A percentile compares a stretch with the other conserved stretches of the same genome.
Evolutionary conservation across 352 stramenopile species (phyloP).

Genomic region (Pythium graminicola): DNA sequence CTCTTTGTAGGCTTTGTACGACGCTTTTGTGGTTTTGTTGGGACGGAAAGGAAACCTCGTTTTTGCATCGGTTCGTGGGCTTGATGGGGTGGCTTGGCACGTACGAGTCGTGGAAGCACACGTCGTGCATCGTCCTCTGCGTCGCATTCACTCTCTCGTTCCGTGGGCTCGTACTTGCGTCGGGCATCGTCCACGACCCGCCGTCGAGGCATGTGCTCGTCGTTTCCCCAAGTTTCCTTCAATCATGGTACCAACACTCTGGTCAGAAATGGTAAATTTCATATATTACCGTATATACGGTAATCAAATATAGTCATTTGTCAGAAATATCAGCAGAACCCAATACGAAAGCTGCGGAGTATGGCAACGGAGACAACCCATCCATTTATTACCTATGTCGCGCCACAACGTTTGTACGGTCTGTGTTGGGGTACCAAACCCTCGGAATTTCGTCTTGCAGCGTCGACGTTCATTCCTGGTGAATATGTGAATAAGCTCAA

Average conservation of each 20-base stretch:
- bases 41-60: not conserved
- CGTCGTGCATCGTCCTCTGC: not conserved
- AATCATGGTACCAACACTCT: conserved; percentile 15
- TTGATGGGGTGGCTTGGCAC: not conserved
- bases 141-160: conserved; percentile 6
- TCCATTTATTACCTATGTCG: conserved; percentile 65
- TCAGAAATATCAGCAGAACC: too few relatives aligned
- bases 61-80: too few relatives aligned
- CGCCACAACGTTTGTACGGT: conserved; percentile 61
- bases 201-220: conserved; percentile 1
- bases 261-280: not conserved
- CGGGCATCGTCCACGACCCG: not conserved
- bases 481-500: conserved; percentile 88
- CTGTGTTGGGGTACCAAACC: conserved; percentile 67
- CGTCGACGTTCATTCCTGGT: conserved; percentile 72
- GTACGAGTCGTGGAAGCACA: conserved; percentile 7
- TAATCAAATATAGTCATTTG: too few relatives aligned
- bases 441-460: conserved; percentile 55
- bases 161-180: conserved; percentile 5
- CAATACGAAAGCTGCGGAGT: too few relatives aligned
- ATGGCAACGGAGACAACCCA: conserved; percentile 20
- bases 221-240: not conserved
- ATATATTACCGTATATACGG: not conserved
- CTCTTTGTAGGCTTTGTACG: too few relatives aligned
- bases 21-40: too few relatives aligned